Conservation (phyloP, 352 stramenopile genomes). For the Ophiocytium majus region DNA sequence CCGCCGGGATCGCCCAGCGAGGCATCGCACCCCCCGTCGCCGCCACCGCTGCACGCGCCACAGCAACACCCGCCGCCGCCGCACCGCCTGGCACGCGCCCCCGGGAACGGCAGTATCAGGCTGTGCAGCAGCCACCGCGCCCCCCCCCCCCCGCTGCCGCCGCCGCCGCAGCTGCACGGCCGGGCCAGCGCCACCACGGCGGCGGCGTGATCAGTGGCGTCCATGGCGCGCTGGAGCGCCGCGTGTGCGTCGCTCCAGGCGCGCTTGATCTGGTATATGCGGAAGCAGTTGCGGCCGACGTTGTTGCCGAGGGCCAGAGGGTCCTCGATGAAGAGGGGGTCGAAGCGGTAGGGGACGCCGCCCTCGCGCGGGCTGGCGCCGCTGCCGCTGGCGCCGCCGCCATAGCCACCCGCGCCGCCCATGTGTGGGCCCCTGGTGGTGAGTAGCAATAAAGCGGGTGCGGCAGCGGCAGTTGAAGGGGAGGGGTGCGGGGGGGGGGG, state of each 20-base stretch:
- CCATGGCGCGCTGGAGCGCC: slow-evolving; percentile 37
- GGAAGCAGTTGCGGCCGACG: slow-evolving; percentile 83
- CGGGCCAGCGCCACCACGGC: background rate
- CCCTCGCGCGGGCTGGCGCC: background rate
- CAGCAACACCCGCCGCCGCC: too few relatives aligned
- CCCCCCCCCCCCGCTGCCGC: too few relatives aligned
- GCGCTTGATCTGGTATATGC: slow-evolving; percentile 66
- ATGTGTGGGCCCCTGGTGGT: background rate
- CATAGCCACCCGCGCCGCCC: too few relatives aligned
- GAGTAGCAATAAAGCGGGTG: too few relatives aligned
- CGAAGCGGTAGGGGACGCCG: slow-evolving; percentile 57
- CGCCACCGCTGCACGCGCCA: too few relatives aligned
- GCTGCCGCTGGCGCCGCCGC: too few relatives aligned
- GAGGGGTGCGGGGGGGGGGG: background rate
- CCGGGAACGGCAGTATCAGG: background rate
- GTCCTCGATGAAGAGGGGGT: slow-evolving; percentile 84
- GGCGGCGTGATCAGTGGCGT: background rate
- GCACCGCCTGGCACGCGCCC: background rate
- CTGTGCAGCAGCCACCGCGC: background rate
- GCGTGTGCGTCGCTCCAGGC: slow-evolving; percentile 56
- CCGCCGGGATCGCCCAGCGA: background rate
- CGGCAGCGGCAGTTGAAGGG: background rate
- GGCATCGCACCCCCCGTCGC: background rate
- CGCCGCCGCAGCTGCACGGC: background rate
- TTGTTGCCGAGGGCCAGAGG: slow-evolving; percentile 83